A percentile compares a stretch with the other conserved stretches of the same genome.
Evolutionary conservation across 129 eudicot genomes (phyloP).

Genomic region (Scalesia atractyloides): DNA sequence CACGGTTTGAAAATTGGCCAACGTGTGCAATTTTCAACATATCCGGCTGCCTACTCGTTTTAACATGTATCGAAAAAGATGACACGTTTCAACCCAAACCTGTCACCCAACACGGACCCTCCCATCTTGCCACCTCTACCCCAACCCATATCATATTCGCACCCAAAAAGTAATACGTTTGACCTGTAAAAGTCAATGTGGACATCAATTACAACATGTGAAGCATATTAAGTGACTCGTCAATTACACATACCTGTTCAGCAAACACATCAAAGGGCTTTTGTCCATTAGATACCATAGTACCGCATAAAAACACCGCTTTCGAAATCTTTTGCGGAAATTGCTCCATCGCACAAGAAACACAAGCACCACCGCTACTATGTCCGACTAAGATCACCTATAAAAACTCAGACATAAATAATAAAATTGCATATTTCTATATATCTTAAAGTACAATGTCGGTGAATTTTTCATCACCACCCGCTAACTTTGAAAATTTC

Average conservation of each 20-base stretch:
- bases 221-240: too few species aligned
- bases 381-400: conserved; percentile 97
- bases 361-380: conserved; percentile 91
- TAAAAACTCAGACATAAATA: conserved; percentile 10
- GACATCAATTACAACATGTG: neutral
- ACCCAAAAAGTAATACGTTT: neutral
- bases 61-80: neutral
- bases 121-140: neutral
- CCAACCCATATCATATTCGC: neutral
- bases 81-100: neutral
- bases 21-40: neutral
- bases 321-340: conserved; percentile 72
- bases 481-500: too few species aligned
- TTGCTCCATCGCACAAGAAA: conserved; percentile 86
- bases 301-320: conserved; percentile 82
- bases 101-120: neutral
- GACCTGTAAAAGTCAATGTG: conserved; percentile 2
- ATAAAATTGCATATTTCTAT: conserved; percentile 7
- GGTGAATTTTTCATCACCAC: too few species aligned
- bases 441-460: too few species aligned
- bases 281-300: conserved; percentile 89
- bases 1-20: neutral
- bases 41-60: neutral
- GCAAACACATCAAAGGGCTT: conserved; percentile 91
- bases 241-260: conserved; percentile 52